Base-by-base conservation (phyloP, 768 basidiomycete genomes). In the Imleria badia region DNA sequence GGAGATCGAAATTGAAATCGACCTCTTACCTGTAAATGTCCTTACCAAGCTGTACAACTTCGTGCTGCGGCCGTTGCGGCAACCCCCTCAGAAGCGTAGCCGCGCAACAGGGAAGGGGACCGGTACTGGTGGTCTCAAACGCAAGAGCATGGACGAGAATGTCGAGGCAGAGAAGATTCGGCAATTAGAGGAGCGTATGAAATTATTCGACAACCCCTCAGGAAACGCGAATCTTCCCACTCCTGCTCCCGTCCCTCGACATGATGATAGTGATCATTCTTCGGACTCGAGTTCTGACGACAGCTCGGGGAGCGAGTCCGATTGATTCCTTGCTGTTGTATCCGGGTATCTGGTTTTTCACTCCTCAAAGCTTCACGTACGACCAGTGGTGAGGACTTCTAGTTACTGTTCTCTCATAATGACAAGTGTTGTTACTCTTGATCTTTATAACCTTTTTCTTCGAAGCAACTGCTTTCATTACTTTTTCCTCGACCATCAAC, bases 1-100 rank as follows among this genome's bases (percentile, higher is more conserved):
- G 72, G 97, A 99, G 76, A 98, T 99, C 66, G 97, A 99, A 72
- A 83, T 99, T 40, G 97, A 99, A 73, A 98, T 99, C 66, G 97
- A 98, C 67, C 77, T 85, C 38, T 78, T 99, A 31, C 95, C 97
- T 45, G 79, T 90, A 8, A 72, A 81, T 30, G 95, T 97, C 42
- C 83, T 98, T 49, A 89, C 89, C 49, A 92, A 93, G 73, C 81
- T 99, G 29, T 99, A 98, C 78, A 95, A 96, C 73, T 94, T 91
- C 66, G 96, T 98, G 60, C 78, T 96, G 53, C 85, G 89, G 11
- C 91, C 91, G 1, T 70, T 86, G 55, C 84, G 85, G 30, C 82
- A 85, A 41, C 80, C 85, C 10, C 79, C 85, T 39, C 81, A 81
- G 19, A 84, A 84, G 56, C 83, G 89, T 45, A 84, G 74, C 62